phyloP scores from a whole-genome alignment of 441 rosid species.

The Viola pubescens region DNA sequence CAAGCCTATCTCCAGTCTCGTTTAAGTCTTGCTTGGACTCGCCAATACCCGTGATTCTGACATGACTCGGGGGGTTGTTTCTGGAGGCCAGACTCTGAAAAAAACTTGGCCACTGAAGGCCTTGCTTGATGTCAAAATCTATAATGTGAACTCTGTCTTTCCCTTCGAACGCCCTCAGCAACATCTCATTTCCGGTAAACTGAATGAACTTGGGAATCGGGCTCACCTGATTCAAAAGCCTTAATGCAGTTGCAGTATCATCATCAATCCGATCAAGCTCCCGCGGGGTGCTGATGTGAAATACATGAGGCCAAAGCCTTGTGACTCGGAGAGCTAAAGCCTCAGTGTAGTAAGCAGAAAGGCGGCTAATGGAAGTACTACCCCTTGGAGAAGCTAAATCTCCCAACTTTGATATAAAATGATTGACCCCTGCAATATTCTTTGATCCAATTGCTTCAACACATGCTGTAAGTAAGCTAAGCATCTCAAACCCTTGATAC shows the following conservation, averaged over 20 bases:
- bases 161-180: conserved; percentile 84
- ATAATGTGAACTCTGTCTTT: conserved; percentile 86
- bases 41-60: conserved; percentile 83
- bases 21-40: conserved; percentile 85
- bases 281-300: conserved; percentile 69
- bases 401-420: conserved; percentile 57
- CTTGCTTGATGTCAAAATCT: conserved; percentile 96
- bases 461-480: conserved; percentile 57
- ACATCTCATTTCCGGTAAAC: conserved; percentile 79
- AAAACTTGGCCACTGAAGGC: conserved; percentile 94
- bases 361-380: conserved; percentile 54
- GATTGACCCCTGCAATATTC: conserved; percentile 57
- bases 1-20: conserved; percentile 84
- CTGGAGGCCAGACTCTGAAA: conserved; percentile 87
- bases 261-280: conserved; percentile 68
- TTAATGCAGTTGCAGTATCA: conserved; percentile 58
- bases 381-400: conserved; percentile 73
- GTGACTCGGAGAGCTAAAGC: conserved; percentile 71
- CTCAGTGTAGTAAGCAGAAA: conserved; percentile 77
- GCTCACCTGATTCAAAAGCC: conserved; percentile 80
- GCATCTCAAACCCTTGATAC: conserved; percentile 63
- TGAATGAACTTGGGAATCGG: conserved; percentile 89
- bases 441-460: conserved; percentile 77
- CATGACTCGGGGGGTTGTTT: conserved; percentile 65
- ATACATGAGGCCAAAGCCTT: conserved; percentile 83